Conservation (phyloP, 495 filamentous ascomycete species). For the Parathielavia hyrcaniae region DNA sequence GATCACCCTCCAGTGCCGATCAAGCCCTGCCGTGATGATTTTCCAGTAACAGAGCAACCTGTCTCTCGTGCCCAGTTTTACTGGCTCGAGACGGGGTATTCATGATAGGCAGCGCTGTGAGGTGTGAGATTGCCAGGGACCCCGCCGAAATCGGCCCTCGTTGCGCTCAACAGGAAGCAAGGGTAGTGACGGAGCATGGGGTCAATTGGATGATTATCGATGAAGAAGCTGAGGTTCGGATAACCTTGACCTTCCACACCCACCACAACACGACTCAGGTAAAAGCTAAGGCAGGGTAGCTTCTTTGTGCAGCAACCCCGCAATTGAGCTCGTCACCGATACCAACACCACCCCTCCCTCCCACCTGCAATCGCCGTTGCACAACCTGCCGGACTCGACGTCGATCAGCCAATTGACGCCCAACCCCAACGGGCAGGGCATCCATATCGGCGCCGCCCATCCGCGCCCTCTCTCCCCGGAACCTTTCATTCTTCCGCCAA, state of each 20-base stretch:
- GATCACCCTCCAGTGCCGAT: neutral
- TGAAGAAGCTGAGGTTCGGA: constrained; percentile 11
- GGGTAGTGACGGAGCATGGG: too few relatives aligned
- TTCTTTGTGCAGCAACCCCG: constrained; percentile 34
- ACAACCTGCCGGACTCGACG: constrained; percentile 15
- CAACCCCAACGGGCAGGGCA: constrained; percentile 13
- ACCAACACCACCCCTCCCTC: constrained; percentile 16
- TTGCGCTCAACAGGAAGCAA: too few relatives aligned
- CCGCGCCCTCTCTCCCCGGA: neutral
- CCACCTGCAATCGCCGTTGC: constrained; percentile 13
- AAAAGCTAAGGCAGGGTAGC: constrained; percentile 7
- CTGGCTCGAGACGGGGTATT: neutral
- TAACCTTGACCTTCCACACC: neutral
- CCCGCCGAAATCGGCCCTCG: too few relatives aligned
- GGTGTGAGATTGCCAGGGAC: neutral
- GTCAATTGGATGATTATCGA: too few relatives aligned
- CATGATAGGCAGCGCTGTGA: too few relatives aligned
- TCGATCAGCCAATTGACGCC: constrained; percentile 26
- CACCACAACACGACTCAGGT: constrained; percentile 3
- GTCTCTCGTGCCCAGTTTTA: neutral
- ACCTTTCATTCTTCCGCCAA: neutral
- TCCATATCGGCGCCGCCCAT: constrained; percentile 11
- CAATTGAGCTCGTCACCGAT: constrained; percentile 29
- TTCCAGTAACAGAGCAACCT: neutral
- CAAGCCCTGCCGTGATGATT: constrained; percentile 8